These are phyloP conservation scores for Trichoderma gracile DNA, from an alignment of 2,329 filamentous ascomycete species.

Conservation along the genomic window DNA sequence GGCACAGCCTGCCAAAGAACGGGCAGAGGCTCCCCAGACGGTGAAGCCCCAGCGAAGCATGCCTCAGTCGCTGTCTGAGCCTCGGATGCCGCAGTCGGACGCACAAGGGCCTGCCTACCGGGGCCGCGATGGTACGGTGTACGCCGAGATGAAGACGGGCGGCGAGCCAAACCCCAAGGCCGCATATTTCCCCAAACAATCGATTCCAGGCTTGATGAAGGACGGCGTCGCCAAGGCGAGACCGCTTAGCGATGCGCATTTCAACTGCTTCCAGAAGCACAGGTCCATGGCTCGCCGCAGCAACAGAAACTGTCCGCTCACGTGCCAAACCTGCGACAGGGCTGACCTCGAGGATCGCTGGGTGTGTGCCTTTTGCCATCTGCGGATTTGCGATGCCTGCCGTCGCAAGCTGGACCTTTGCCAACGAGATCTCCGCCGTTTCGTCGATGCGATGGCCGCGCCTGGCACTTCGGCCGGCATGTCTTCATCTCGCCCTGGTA, in stretches of 20 bases:
- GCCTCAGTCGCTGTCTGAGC: conserved; percentile 33
- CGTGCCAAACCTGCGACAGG: conserved; percentile 55
- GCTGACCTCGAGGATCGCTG: conserved; percentile 48
- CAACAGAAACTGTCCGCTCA: conserved; percentile 53
- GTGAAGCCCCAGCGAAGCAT: conserved; percentile 27
- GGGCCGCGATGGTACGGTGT: conserved; percentile 44
- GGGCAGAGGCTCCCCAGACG: conserved; percentile 27
- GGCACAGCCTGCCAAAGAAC: conserved; percentile 33
- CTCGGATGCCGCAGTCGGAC: conserved; percentile 39
- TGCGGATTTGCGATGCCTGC: conserved; percentile 55
- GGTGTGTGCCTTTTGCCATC: conserved; percentile 52
- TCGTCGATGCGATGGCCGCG: conserved; percentile 39
- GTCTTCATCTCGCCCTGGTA: conserved; percentile 30
- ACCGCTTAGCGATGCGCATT: conserved; percentile 48
- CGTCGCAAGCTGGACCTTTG: conserved; percentile 44
- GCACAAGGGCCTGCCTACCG: conserved; percentile 40
- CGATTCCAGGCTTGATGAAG: conserved; percentile 33
- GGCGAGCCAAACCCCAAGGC: conserved; percentile 41
- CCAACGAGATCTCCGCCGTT: conserved; percentile 45
- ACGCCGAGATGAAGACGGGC: conserved; percentile 44
- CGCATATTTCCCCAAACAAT: conserved; percentile 42
- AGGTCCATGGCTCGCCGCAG: conserved; percentile 49
- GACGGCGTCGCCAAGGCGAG: conserved; percentile 45
- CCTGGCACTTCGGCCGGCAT: conserved; percentile 28
- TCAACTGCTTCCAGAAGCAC: conserved; percentile 52